phyloP scores from a whole-genome alignment of 192 early-diverging fungal genomes.

The Pilaira anomala region DNA sequence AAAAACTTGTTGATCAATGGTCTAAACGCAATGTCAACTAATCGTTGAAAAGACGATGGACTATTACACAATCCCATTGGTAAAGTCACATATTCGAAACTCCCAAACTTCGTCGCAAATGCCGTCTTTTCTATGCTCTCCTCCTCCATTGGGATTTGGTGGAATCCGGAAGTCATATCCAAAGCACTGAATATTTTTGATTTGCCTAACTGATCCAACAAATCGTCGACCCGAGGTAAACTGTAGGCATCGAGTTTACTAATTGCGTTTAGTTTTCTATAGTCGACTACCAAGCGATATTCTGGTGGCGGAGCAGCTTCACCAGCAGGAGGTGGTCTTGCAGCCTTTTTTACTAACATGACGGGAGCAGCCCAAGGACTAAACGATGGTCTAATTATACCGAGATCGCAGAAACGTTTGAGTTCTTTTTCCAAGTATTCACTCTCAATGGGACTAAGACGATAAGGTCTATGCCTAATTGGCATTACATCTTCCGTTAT shows the following conservation, averaged over 20 bases:
- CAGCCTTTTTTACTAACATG: slow-evolving; percentile 2
- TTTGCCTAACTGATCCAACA: slow-evolving; percentile 19
- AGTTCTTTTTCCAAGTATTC: background rate
- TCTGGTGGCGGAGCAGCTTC: too few relatives aligned
- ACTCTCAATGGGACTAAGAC: background rate
- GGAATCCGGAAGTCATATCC: background rate
- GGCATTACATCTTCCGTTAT: background rate
- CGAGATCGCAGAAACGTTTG: background rate
- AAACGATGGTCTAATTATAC: background rate
- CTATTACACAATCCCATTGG: background rate
- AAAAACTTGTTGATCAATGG: background rate
- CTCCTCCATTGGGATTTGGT: background rate
- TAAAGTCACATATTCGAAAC: background rate
- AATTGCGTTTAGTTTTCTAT: slow-evolving; percentile 38
- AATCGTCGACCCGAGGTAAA: slow-evolving; percentile 37
- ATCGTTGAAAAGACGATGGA: background rate
- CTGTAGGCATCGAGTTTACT: slow-evolving; percentile 41
- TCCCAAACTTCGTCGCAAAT: background rate
- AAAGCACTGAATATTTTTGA: slow-evolving; percentile 24
- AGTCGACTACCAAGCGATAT: slow-evolving; percentile 32
- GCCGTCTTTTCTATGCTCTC: background rate
- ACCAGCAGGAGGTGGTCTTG: too few relatives aligned
- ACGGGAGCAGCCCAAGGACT: slow-evolving; percentile 11
- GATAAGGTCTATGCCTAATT: background rate
- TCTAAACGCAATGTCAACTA: background rate